Percentiles rank a stretch among this genome's conserved stretches.
Evolutionary conservation across 331 rosid genomes (phyloP).

Genomic region (Erythrophleum ivorense): DNA sequence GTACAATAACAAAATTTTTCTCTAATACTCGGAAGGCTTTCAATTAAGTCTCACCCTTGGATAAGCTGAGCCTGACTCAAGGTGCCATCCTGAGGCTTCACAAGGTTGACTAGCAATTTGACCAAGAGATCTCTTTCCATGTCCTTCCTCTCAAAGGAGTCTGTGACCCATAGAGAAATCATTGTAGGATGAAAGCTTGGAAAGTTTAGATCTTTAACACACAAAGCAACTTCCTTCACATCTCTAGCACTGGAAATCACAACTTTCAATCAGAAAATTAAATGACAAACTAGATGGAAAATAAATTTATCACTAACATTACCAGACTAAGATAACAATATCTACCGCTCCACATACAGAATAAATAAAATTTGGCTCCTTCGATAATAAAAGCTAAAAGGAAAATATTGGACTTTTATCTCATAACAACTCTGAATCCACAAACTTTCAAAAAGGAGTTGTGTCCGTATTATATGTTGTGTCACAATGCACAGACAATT

Average conservation of each 20-base stretch:
- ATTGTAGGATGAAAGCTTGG: constrained; percentile 87
- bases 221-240: constrained; percentile 70
- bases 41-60: constrained; percentile 65
- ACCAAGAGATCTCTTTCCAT: constrained; percentile 74
- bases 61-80: constrained; percentile 69
- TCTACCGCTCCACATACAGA: background rate
- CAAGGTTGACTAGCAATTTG: constrained; percentile 66
- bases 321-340: constrained; percentile 9
- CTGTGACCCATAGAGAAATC: constrained; percentile 81
- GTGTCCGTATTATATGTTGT: background rate
- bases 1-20: background rate
- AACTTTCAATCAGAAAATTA: constrained; percentile 25
- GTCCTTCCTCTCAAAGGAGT: constrained; percentile 89
- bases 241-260: constrained; percentile 78
- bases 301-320: background rate
- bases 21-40: background rate
- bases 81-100: constrained; percentile 55
- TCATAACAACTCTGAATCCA: background rate
- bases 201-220: constrained; percentile 76
- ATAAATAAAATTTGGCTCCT: background rate
- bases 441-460: background rate
- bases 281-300: background rate
- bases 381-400: background rate
- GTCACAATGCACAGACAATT: background rate
- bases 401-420: background rate